Evolutionary conservation across 306 rosid species (phyloP), one percentile per base, ranked within the genome.

Genomic region (Quercus robur): DNA sequence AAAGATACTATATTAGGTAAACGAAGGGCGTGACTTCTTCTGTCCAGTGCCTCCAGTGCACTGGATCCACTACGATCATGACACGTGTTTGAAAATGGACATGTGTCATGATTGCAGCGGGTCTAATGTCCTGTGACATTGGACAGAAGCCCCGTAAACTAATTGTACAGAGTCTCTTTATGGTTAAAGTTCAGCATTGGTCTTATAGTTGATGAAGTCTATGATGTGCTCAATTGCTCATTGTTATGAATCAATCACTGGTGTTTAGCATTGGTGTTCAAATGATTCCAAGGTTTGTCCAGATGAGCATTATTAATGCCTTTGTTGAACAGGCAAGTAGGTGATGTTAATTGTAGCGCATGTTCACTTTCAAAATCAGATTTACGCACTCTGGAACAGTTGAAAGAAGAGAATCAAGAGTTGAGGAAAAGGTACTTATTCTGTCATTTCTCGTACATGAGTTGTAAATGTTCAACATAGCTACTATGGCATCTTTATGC

Each of bases 381-480:
- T 73, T 31, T 67, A 56, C 79, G 12, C 44, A 62, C 70, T 77
- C 38, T 82, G 51, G 86, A 82, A 83, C 81, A 59, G 83, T 83
- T 94, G 89, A 93, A 80, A 82, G 84, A 86, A 57, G 97, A 91
- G 83, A 94, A 94, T 81, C 56, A 18, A 33, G 86, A 84, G 80
- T 68, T 94, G 86, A 92, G 86, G 85, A 84, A 88, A 76, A 91
- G 91, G 98, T 94, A 84, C 31, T 25, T 44, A 21, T 83, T 80
- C 80, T 72, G n/a, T 64, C 23, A 18, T 64, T 44, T 14, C 6
- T 30, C 21, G 12, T 18, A 64, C 44, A 25, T 26, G 17, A 64
- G 23, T 33, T 33, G 46, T 64, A 17, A 11, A 64, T 28, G 44
- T 64, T 64, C 33, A 28, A n/a, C 33, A 44, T 20, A 7, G 5